A percentile compares a stretch with the other conserved stretches of the same genome.
phyloP scores from a whole-genome alignment of 2,329 filamentous ascomycete species.

The Pseudogymnoascus sp. region DNA sequence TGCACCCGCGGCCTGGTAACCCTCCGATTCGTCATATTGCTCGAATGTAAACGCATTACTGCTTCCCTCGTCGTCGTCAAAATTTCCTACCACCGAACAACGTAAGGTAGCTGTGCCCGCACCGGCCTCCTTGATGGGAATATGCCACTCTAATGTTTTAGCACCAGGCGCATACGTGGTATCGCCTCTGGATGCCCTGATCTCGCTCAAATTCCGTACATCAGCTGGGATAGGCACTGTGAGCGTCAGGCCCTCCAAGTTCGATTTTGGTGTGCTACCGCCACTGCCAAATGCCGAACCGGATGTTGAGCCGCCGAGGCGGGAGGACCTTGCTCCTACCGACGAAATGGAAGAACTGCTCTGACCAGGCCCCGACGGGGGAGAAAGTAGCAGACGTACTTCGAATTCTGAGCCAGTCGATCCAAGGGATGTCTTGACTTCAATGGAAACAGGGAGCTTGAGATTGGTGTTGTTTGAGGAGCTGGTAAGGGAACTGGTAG shows the following conservation, averaged over 20 bases:
- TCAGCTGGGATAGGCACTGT: slow-evolving; percentile 69
- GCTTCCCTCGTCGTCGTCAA: slow-evolving; percentile 38
- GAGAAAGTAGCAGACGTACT: slow-evolving; percentile 65
- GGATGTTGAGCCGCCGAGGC: slow-evolving; percentile 34
- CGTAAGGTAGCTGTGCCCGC: slow-evolving; percentile 64
- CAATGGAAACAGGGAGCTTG: slow-evolving; percentile 72
- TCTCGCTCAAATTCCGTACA: slow-evolving; percentile 75
- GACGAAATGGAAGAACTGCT: slow-evolving; percentile 33
- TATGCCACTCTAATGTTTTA: slow-evolving; percentile 69
- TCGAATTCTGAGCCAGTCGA: slow-evolving; percentile 75
- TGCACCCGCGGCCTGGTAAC: slow-evolving; percentile 41
- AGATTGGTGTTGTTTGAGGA: slow-evolving; percentile 49
- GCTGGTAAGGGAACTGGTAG: slow-evolving; percentile 36
- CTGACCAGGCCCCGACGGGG: slow-evolving; percentile 43
- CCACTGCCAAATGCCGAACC: slow-evolving; percentile 36
- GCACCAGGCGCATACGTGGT: slow-evolving; percentile 71
- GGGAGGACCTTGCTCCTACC: slow-evolving; percentile 32
- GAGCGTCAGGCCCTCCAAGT: slow-evolving; percentile 68
- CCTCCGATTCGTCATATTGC: slow-evolving; percentile 38
- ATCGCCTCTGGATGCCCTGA: slow-evolving; percentile 74
- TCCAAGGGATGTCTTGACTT: slow-evolving; percentile 75
- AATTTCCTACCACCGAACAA: slow-evolving; percentile 67
- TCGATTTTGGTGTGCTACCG: slow-evolving; percentile 36
- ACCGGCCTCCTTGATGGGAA: slow-evolving; percentile 67
- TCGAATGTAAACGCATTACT: slow-evolving; percentile 27